Evolutionary conservation across 2,329 filamentous ascomycete species (phyloP).

Genomic region (Pseudonectria buxi): DNA sequence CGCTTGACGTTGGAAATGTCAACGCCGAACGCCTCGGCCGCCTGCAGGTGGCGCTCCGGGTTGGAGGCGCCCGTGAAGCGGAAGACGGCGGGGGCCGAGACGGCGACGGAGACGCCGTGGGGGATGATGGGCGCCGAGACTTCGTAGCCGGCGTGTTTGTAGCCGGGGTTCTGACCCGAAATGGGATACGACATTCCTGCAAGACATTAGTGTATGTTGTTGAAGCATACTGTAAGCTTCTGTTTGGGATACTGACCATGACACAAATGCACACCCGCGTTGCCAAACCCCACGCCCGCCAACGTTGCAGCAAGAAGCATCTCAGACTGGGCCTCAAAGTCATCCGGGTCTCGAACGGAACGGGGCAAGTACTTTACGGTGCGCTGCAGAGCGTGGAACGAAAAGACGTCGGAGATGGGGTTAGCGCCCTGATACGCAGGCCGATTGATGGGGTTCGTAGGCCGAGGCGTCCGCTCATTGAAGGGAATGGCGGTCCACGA

Average conservation of each 20-base stretch:
- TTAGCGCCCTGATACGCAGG: constrained; percentile 97
- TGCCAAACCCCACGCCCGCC: constrained; percentile 93
- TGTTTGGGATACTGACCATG: constrained; percentile 39
- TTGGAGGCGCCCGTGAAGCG: constrained; percentile 87
- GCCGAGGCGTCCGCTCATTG: constrained; percentile 74
- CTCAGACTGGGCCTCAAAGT: constrained; percentile 85
- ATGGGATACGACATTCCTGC: constrained; percentile 94
- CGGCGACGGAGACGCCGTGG: constrained; percentile 90
- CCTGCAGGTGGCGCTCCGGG: constrained; percentile 82
- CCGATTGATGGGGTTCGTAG: constrained; percentile 79
- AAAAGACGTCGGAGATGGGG: constrained; percentile 96
- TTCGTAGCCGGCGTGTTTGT: constrained; percentile 81
- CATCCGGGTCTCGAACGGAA: constrained; percentile 79
- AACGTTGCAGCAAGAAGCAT: constrained; percentile 94
- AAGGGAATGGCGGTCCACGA: constrained; percentile 98
- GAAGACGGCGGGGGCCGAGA: constrained; percentile 90
- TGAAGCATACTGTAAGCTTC: not conserved
- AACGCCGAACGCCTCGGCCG: constrained; percentile 84
- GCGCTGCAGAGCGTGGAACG: constrained; percentile 70
- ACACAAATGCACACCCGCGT: constrained; percentile 84
- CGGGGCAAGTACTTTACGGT: constrained; percentile 91
- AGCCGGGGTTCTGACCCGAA: constrained; percentile 85
- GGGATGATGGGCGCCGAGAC: constrained; percentile 76
- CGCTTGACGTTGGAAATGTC: constrained; percentile 82
- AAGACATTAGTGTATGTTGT: not conserved